Conservation (phyloP, 805 yeast species). For the Starmerella khaoyaiensis region DNA sequence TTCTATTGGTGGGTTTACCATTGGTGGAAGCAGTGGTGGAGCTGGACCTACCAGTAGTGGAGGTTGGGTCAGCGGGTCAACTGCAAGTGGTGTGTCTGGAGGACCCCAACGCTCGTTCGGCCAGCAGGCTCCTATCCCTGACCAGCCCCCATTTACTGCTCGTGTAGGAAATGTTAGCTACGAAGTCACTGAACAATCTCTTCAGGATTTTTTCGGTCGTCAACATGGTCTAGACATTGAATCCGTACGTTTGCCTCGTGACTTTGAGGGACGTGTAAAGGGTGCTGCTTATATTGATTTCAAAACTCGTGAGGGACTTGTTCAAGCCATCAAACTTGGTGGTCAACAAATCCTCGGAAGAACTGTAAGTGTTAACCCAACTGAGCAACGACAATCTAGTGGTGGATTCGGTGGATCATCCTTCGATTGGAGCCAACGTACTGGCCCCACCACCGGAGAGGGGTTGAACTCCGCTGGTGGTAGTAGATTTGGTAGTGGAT, state of each 20-base stretch:
- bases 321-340: conserved; percentile 57
- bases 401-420: conserved; percentile 31
- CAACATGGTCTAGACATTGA: conserved; percentile 38
- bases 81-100: conserved; percentile 5
- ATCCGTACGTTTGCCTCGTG: conserved; percentile 61
- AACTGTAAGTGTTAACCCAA: conserved; percentile 56
- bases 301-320: conserved; percentile 66
- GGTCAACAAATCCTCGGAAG: conserved; percentile 65
- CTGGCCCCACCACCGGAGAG: conserved; percentile 20
- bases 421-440: conserved; percentile 21
- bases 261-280: conserved; percentile 52
- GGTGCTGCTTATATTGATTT: conserved; percentile 88
- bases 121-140: conserved; percentile 60
- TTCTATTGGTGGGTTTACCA: background rate
- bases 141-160: conserved; percentile 85
- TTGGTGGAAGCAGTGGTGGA: background rate
- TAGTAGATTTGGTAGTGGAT: conserved; percentile 12
- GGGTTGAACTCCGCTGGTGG: conserved; percentile 29
- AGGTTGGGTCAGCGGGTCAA: conserved; percentile 3
- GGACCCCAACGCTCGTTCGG: conserved; percentile 5
- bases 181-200: conserved; percentile 54
- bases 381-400: conserved; percentile 47
- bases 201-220: conserved; percentile 25
- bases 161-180: conserved; percentile 75
- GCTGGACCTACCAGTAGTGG: background rate